Evolutionary conservation across 139 green algal genomes (phyloP).

Genomic region (Chlorella sp.): DNA sequence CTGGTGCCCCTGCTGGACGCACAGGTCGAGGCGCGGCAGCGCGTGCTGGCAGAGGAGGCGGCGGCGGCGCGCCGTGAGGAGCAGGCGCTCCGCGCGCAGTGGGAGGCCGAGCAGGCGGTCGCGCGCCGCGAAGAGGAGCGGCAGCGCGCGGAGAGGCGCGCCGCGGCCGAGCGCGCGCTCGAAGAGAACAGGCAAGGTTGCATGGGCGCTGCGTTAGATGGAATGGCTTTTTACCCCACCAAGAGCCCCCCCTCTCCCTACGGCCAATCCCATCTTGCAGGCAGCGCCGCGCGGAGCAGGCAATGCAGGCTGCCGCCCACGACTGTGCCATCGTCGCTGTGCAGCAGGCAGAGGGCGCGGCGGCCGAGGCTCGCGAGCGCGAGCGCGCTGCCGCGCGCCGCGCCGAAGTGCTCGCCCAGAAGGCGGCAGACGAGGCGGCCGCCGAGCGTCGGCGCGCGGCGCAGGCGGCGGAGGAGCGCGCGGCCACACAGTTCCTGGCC

Average conservation of each 20-base stretch:
- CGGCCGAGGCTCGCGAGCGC: background rate
- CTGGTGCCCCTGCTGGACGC: slow-evolving; percentile 1
- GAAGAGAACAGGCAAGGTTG: slow-evolving; percentile 8
- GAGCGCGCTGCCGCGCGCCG: slow-evolving; percentile 6
- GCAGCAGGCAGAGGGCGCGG: slow-evolving; percentile 4
- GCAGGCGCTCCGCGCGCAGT: slow-evolving; percentile 21
- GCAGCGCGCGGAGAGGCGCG: slow-evolving; percentile 7
- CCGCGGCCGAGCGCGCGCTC: background rate
- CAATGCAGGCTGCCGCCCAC: background rate
- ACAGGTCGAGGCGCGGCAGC: slow-evolving; percentile 7
- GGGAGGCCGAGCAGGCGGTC: slow-evolving; percentile 5
- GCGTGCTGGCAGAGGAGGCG: background rate
- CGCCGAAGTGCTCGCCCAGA: slow-evolving; percentile 15
- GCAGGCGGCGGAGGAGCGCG: slow-evolving; percentile 23
- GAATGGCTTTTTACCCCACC: background rate
- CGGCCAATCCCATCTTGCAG: slow-evolving; percentile 19
- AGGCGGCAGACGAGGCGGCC: slow-evolving; percentile 7
- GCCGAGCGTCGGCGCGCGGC: slow-evolving; percentile 16
- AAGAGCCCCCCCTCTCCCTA: too few relatives aligned
- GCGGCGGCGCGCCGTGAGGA: background rate
- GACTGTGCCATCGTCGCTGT: slow-evolving; percentile 7
- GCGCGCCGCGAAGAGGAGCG: slow-evolving; percentile 1
- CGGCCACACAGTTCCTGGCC: too few relatives aligned
- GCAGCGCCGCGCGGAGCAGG: slow-evolving; percentile 12
- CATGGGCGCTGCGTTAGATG: background rate